Evolutionary conservation across 352 stramenopile genomes (phyloP).

Genomic region (Globisporangium echinulatum): DNA sequence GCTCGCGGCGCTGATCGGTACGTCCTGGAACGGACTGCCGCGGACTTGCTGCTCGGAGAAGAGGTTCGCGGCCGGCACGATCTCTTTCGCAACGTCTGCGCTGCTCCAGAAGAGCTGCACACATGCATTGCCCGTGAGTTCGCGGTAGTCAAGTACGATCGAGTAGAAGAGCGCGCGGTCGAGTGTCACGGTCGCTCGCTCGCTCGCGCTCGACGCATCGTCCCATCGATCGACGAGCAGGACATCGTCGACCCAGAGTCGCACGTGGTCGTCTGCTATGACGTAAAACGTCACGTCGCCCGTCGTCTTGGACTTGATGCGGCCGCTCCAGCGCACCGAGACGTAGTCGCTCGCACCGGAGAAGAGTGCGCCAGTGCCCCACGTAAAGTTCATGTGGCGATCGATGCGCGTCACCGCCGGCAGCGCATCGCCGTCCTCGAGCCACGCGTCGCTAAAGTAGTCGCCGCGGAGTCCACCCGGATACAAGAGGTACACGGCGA

Average conservation of each 20-base stretch:
- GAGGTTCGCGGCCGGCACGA: conserved; percentile 35
- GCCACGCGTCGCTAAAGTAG: conserved; percentile 64
- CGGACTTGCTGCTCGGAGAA: conserved; percentile 46
- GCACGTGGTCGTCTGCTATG: conserved; percentile 39
- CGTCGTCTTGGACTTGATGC: conserved; percentile 37
- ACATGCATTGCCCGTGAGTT: conserved; percentile 29
- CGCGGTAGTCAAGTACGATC: conserved; percentile 58
- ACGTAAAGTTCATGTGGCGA: conserved; percentile 69
- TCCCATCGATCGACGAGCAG: conserved; percentile 65
- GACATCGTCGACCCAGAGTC: conserved; percentile 57
- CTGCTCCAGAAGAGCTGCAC: conserved; percentile 47
- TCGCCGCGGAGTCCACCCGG: conserved; percentile 50
- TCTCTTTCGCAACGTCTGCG: conserved; percentile 22
- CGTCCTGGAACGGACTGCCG: conserved; percentile 39
- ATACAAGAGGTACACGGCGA: conserved; percentile 54
- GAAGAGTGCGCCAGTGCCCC: conserved; percentile 41
- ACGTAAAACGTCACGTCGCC: conserved; percentile 41
- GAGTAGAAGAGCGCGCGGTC: conserved; percentile 33
- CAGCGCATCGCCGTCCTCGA: conserved; percentile 17
- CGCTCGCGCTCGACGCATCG: conserved; percentile 11
- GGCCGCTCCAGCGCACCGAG: conserved; percentile 60
- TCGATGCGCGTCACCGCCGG: conserved; percentile 46
- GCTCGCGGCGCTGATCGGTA: conserved; percentile 28
- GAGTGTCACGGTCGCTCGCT: conserved; percentile 21
- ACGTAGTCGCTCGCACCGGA: conserved; percentile 44